Conservation (phyloP, 768 basidiomycete species). For the Tubosaeta sp. region DNA sequence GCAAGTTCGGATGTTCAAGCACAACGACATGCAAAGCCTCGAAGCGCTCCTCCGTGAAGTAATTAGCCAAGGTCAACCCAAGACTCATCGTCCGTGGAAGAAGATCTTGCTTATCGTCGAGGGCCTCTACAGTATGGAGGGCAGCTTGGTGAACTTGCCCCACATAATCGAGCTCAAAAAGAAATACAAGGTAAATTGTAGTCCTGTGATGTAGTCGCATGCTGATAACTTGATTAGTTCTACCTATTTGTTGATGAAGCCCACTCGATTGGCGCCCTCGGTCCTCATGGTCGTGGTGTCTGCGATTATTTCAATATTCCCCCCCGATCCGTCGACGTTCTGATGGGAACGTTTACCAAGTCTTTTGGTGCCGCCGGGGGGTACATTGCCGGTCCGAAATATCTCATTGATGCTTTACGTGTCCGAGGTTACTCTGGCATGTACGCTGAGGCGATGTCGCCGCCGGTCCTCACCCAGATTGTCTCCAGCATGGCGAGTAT, state of each 20-base stretch:
- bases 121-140: constrained; percentile 98
- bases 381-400: constrained; percentile 84
- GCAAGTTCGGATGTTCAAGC: constrained; percentile 90
- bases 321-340: constrained; percentile 78
- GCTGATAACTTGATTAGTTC: constrained; percentile 53
- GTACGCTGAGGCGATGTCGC: constrained; percentile 89
- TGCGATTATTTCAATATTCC: constrained; percentile 89
- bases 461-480: constrained; percentile 87
- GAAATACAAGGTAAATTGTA: constrained; percentile 77
- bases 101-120: constrained; percentile 95
- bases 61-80: constrained; percentile 96
- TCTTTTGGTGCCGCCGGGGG: constrained; percentile 93
- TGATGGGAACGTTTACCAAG: constrained; percentile 99
- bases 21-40: constrained; percentile 86
- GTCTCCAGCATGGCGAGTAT: constrained; percentile 93
- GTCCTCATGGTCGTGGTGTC: constrained; percentile 91
- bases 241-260: constrained; percentile 96
- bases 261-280: constrained; percentile 94
- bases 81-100: constrained; percentile 99
- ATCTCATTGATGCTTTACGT: constrained; percentile 77
- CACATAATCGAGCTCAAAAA: constrained; percentile 80
- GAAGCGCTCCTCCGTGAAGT: constrained; percentile 81
- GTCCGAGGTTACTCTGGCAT: constrained; percentile 73
- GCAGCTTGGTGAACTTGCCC: constrained; percentile 86
- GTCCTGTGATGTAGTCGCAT: constrained; percentile 10